Conservation (phyloP, 2,329 filamentous ascomycete species). For the Pseudogymnoascus sp. region DNA sequence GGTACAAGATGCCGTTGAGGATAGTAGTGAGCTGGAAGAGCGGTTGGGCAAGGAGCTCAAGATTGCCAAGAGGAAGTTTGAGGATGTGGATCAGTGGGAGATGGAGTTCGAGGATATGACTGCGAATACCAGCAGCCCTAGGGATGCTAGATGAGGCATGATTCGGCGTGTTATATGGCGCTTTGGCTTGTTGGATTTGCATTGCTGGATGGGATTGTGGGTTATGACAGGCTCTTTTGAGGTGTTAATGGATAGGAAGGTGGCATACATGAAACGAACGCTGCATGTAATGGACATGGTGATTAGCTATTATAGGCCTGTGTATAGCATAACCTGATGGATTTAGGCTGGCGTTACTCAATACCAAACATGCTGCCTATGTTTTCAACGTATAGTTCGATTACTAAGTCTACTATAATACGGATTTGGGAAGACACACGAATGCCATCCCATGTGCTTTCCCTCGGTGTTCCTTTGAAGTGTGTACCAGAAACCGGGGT, state of each 20-base stretch:
- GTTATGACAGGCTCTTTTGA: not conserved
- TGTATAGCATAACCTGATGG: not conserved
- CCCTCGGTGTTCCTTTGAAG: constrained; percentile 1
- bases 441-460: not conserved
- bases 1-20: constrained; percentile 35
- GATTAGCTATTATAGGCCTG: not conserved
- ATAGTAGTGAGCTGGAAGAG: constrained; percentile 32
- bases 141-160: constrained; percentile 37
- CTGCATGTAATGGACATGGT: not conserved
- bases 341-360: not conserved
- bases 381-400: not conserved
- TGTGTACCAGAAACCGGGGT: constrained; percentile 6
- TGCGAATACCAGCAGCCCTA: constrained; percentile 43
- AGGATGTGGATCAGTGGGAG: constrained; percentile 61
- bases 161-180: not conserved
- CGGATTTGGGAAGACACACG: constrained; percentile 2
- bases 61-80: constrained; percentile 52
- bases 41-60: constrained; percentile 41
- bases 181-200: not conserved
- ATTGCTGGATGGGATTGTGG: not conserved
- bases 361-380: constrained; percentile 3
- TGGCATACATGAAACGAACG: not conserved
- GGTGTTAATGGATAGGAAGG: not conserved
- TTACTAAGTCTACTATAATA: not conserved
- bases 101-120: constrained; percentile 57